Evolutionary conservation across 2,329 filamentous ascomycete genomes (phyloP).

Genomic region (Bipolaris sorokiniana): DNA sequence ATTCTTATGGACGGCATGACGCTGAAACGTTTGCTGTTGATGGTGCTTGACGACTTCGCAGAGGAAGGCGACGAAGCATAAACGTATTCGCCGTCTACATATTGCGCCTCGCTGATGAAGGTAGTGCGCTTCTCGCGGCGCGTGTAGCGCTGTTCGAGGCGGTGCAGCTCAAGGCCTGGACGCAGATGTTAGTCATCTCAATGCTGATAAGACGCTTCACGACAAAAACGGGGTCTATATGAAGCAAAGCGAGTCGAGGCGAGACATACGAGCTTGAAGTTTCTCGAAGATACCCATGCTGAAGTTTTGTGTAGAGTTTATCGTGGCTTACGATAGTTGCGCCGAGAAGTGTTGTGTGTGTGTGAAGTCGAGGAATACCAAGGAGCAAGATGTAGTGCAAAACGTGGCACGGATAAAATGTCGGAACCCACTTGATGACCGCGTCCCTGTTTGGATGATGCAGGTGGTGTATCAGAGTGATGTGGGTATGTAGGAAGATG

Average conservation of each 20-base stretch:
- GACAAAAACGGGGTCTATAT: constrained; percentile 6
- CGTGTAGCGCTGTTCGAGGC: constrained; percentile 93
- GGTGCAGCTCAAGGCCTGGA: constrained; percentile 83
- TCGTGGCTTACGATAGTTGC: constrained; percentile 6
- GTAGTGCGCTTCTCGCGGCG: constrained; percentile 87
- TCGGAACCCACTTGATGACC: constrained; percentile 22
- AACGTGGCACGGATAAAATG: constrained; percentile 24
- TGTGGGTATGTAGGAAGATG: constrained; percentile 5
- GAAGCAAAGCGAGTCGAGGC: constrained; percentile 9
- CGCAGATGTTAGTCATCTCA: constrained; percentile 9
- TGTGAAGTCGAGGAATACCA: constrained; percentile 10
- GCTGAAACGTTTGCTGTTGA: constrained; percentile 42
- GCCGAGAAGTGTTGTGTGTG: constrained; percentile 15
- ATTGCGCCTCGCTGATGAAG: constrained; percentile 86
- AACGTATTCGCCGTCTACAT: constrained; percentile 95
- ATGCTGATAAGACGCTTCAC: constrained; percentile 1
- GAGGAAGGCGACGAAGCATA: constrained; percentile 59
- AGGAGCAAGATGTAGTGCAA: constrained; percentile 19
- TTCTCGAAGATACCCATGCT: constrained; percentile 50
- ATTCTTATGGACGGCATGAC: constrained; percentile 44
- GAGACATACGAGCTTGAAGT: constrained; percentile 48
- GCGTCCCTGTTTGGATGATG: constrained; percentile 32
- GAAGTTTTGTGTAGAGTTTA: constrained; percentile 17
- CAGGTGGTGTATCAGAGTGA: constrained; percentile 25
- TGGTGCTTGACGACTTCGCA: constrained; percentile 35